Evolutionary conservation across 169 alveolate genomes (phyloP), one percentile per base, ranked within the genome.

Genomic region (Eimeria acervulina): DNA sequence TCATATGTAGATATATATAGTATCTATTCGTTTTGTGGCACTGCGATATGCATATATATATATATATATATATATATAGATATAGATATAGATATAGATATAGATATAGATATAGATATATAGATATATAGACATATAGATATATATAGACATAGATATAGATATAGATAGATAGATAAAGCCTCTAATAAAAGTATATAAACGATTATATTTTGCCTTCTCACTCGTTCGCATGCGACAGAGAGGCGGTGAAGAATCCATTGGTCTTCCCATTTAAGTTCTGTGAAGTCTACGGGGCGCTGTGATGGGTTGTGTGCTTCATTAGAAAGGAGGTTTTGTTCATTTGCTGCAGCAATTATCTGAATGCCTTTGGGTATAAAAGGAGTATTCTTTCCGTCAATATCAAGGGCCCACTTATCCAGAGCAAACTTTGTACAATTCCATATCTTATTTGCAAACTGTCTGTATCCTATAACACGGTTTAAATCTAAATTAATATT

Each of bases 381-480:
- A 21, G 89, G 31, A 21, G 76, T 19, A 4, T 17, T 51, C 33
- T 8, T 6, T 21, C 42, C 88, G 42, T 47, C 78, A 4, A 61
- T n/a, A 31, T 85, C 74, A 7, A 85, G 36, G 4, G 93, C 74
- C 74, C 74, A 85, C 55, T 91, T 91, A 89, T 91, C 95, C 66
- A 91, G 68, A 21, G 99, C 99, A 95, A 99, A 99, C 93, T 99
- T 99, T 38, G 98, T 97, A 38, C 99, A 99, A 97, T 99, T 99
- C 99, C 99, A 99, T 42, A 99, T 96, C 97, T 99, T 99, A 97
- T 99, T 99, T 96, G 99, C 99, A 97, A 99, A 99, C 90, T 98
- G 99, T 96, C 99, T 97, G 93, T 99, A 99, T 31, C 99, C 99
- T 70, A 99, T 99, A 90, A 99, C 99, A 95, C 99, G 97, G 96